Evolutionary conservation across 768 basidiomycete species (phyloP).

Genomic region (Suillus lakei): DNA sequence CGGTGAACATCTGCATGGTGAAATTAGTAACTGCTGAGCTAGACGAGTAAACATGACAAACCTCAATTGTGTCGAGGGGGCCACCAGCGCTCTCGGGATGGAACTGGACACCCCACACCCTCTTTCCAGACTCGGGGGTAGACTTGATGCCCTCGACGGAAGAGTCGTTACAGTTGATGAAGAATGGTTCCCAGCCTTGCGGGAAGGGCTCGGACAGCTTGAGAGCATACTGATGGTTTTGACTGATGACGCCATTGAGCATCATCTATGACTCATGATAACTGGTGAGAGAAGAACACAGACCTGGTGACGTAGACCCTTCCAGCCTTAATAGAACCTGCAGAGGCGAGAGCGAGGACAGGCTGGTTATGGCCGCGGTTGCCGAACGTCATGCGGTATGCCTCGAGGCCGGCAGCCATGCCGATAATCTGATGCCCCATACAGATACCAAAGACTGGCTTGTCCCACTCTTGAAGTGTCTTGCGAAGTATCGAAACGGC

Average conservation of each 20-base stretch:
- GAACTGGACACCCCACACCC: conserved; percentile 98
- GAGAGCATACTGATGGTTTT: conserved; percentile 99
- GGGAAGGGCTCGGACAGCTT: conserved; percentile 95
- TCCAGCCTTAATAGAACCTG: conserved; percentile 93
- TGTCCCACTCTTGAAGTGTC: conserved; percentile 88
- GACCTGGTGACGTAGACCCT: conserved; percentile 96
- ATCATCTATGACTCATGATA: not conserved
- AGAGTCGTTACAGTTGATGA: conserved; percentile 99
- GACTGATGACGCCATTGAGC: conserved; percentile 45
- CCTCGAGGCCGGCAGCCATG: conserved; percentile 94
- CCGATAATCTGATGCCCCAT: conserved; percentile 99
- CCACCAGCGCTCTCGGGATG: conserved; percentile 98
- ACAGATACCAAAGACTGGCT: conserved; percentile 96
- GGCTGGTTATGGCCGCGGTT: conserved; percentile 99
- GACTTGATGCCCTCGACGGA: conserved; percentile 99
- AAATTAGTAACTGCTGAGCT: not conserved
- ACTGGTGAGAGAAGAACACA: conserved; percentile 12
- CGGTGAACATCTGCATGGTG: conserved; percentile 82
- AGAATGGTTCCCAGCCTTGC: conserved; percentile 96
- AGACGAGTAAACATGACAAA: conserved; percentile 36
- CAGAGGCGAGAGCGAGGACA: conserved; percentile 91
- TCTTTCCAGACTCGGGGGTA: conserved; percentile 84
- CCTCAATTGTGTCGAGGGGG: conserved; percentile 98
- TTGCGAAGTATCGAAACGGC: conserved; percentile 80
- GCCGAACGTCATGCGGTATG: conserved; percentile 99